phyloP scores from a whole-genome alignment of 2,329 filamentous ascomycete genomes.

The Colletotrichum sp. region DNA sequence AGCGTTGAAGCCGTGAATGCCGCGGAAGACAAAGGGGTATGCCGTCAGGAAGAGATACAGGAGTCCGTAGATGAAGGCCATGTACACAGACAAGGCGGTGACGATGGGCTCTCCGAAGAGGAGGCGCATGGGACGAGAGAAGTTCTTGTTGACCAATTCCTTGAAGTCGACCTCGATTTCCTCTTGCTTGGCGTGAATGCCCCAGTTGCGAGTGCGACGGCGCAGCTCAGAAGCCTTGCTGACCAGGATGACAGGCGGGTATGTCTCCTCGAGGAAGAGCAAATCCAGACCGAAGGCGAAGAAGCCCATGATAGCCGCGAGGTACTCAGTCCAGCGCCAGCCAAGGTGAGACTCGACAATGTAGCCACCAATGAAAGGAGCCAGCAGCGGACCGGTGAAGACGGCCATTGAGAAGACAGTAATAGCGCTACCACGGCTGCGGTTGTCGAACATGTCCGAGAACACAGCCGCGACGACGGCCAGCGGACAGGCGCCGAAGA shows the following conservation, averaged over 20 bases:
- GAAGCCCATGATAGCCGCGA: slow-evolving; percentile 67
- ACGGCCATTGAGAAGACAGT: slow-evolving; percentile 66
- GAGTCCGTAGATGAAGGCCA: slow-evolving; percentile 77
- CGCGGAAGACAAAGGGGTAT: slow-evolving; percentile 81
- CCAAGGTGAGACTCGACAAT: slow-evolving; percentile 66
- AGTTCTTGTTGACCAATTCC: slow-evolving; percentile 70
- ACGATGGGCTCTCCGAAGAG: slow-evolving; percentile 75
- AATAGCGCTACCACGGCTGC: slow-evolving; percentile 62
- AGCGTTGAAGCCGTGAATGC: slow-evolving; percentile 70
- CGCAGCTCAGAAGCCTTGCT: slow-evolving; percentile 65
- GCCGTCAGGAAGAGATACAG: slow-evolving; percentile 88
- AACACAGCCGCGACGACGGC: slow-evolving; percentile 75
- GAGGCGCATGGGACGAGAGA: slow-evolving; percentile 68
- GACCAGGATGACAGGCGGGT: slow-evolving; percentile 70
- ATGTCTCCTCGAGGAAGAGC: slow-evolving; percentile 71
- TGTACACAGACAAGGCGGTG: slow-evolving; percentile 70
- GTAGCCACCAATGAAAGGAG: slow-evolving; percentile 73
- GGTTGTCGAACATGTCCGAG: slow-evolving; percentile 74
- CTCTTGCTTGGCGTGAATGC: slow-evolving; percentile 74
- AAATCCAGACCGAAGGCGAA: slow-evolving; percentile 63
- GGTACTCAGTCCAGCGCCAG: slow-evolving; percentile 78
- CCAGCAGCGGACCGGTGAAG: slow-evolving; percentile 70
- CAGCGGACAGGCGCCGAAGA: slow-evolving; percentile 73
- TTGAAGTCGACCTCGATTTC: slow-evolving; percentile 71
- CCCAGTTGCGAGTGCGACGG: slow-evolving; percentile 70